Base-by-base conservation (phyloP, 2,329 filamentous ascomycete genomes). In the Septoria linicola region DNA sequence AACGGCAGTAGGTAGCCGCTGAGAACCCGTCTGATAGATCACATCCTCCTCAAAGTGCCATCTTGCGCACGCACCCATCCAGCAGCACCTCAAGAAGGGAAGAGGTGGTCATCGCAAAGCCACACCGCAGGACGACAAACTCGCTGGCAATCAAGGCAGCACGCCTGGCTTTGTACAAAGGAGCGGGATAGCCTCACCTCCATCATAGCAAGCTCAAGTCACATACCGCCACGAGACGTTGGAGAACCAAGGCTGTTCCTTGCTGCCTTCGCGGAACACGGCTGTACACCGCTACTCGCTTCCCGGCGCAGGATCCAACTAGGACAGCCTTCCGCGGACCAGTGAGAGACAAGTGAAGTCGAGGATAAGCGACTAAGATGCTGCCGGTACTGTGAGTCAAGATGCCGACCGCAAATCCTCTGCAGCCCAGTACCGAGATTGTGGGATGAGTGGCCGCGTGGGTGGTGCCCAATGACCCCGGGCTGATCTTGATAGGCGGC, bases 1-100 rank as follows among this genome's bases (percentile, higher is more conserved):
- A 46, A 49, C 53, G 53, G 53, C 53, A 43, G 56, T 59, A 49
- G 56, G 47, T 48, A 56, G 54, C 56, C 56, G 56, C 48, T 34
- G 42, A 47, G 47, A 41, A 25, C 36, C 42, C 40, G 47, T 49
- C 40, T 51, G 51, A 57, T 53, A 48, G 51, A 57, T 59, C 57
- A 59, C 54, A 59, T 59, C 40, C 35, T 27, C 34, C 16, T 41
- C 36, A 51, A 14, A 20, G 19, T 23, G 35, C 31, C 32, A 43
- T 41, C 30, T 43, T 31, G 30, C 43, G 20, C 14, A 23, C 47
- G 42, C 49, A 39, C 44, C 27, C 40, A 37, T 49, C 35, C 31
- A 48, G 35, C 41, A 49, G 31, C 39, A 42, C 16, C 37, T 42
- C 43, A 34, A 17, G 25, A 5, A 32, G 36, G 27, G 41, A 16